Evolutionary conservation across 2,329 filamentous ascomycete genomes (phyloP).

Genomic region (Sclerotinia minor): DNA sequence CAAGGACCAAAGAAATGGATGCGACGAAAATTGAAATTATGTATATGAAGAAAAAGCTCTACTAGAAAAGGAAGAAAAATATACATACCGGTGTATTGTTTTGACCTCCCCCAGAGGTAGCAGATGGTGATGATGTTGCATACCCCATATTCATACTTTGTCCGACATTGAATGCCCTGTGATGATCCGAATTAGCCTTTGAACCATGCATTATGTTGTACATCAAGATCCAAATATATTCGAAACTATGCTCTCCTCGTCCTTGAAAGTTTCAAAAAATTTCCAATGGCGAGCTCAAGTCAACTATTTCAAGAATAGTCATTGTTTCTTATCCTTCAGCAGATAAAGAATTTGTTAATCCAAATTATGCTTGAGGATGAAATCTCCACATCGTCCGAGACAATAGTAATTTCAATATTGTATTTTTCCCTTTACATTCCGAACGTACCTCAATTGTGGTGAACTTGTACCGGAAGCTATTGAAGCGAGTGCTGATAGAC

Average conservation of each 20-base stretch:
- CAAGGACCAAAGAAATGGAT: slow-evolving; percentile 16
- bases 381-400: slow-evolving; percentile 12
- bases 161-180: slow-evolving; percentile 40
- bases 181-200: slow-evolving; percentile 32
- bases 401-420: neutral
- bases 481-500: slow-evolving; percentile 59
- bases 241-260: neutral
- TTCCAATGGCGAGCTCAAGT: neutral
- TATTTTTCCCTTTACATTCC: slow-evolving; percentile 26
- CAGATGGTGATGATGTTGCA: slow-evolving; percentile 63
- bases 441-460: slow-evolving; percentile 52
- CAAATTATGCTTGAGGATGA: neutral
- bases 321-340: neutral
- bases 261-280: slow-evolving; percentile 3
- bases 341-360: neutral
- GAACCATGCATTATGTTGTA: slow-evolving; percentile 15
- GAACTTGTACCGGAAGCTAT: slow-evolving; percentile 52
- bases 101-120: slow-evolving; percentile 57
- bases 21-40: slow-evolving; percentile 9
- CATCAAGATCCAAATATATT: slow-evolving; percentile 20
- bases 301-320: neutral
- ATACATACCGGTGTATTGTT: slow-evolving; percentile 58
- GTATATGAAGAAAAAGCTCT: neutral
- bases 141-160: slow-evolving; percentile 49
- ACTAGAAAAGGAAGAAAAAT: slow-evolving; percentile 14